A percentile compares a stretch with the other conserved stretches of the same genome.
Conservation (phyloP, 2,329 filamentous ascomycete species). For the Cordyceps cateniannulata region DNA sequence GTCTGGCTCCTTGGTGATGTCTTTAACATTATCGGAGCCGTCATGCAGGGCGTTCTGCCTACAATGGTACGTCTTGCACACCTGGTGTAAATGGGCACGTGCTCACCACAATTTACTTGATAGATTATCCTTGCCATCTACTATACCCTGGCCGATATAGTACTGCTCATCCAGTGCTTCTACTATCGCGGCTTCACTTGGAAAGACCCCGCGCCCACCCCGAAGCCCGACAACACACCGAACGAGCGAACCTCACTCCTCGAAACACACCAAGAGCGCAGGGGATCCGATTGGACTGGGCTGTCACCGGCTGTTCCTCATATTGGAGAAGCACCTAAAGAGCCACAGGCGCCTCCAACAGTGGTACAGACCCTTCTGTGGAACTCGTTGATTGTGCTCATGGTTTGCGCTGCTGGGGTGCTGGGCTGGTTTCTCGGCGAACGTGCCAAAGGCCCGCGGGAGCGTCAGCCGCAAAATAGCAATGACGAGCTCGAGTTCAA, state of each 20-base stretch:
- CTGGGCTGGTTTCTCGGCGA: slow-evolving; percentile 73
- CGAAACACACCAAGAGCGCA: slow-evolving; percentile 36
- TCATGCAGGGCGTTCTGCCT: slow-evolving; percentile 83
- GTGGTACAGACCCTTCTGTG: slow-evolving; percentile 56
- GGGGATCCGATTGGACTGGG: slow-evolving; percentile 51
- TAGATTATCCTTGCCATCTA: slow-evolving; percentile 86
- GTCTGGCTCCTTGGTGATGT: slow-evolving; percentile 92
- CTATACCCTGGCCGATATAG: slow-evolving; percentile 86
- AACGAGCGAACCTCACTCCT: slow-evolving; percentile 50
- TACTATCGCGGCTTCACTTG: slow-evolving; percentile 85
- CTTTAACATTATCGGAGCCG: slow-evolving; percentile 91
- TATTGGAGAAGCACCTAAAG: slow-evolving; percentile 41
- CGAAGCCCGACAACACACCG: slow-evolving; percentile 36
- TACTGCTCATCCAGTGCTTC: slow-evolving; percentile 83
- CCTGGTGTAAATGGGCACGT: neutral
- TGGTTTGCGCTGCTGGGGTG: slow-evolving; percentile 78
- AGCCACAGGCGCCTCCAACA: slow-evolving; percentile 42
- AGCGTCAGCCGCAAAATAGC: slow-evolving; percentile 31
- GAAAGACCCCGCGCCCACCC: slow-evolving; percentile 41
- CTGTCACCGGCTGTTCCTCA: slow-evolving; percentile 80
- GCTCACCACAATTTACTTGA: neutral
- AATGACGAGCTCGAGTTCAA: slow-evolving; percentile 59
- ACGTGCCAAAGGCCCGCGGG: slow-evolving; percentile 30
- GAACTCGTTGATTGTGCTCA: slow-evolving; percentile 68
- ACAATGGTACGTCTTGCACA: slow-evolving; percentile 62